These are phyloP conservation scores for Claviceps arundinis DNA, from an alignment of 2,329 filamentous ascomycete species.

Conservation along the genomic window DNA sequence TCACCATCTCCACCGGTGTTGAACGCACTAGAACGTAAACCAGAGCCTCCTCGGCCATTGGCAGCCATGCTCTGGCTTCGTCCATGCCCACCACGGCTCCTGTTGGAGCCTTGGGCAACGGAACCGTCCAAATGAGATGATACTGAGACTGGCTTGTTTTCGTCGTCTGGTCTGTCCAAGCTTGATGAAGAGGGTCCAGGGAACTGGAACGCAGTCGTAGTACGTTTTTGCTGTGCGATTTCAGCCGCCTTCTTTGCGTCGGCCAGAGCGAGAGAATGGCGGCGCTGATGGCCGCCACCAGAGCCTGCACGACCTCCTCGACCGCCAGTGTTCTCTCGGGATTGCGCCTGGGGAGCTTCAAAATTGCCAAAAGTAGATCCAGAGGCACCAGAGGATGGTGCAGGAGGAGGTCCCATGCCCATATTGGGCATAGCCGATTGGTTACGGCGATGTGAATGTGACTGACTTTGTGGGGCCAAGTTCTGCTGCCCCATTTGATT, in stretches of 20 bases:
- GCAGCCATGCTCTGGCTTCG: conserved; percentile 88
- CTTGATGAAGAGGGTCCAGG: conserved; percentile 59
- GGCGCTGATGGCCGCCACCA: conserved; percentile 72
- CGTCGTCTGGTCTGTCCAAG: conserved; percentile 45
- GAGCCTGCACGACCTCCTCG: conserved; percentile 56
- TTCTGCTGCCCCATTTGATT: conserved; percentile 62
- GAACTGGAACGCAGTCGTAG: conserved; percentile 89
- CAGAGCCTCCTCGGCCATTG: conserved; percentile 54
- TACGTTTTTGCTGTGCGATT: conserved; percentile 89
- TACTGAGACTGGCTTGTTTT: conserved; percentile 21
- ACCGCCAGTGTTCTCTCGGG: conserved; percentile 27
- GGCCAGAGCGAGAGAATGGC: conserved; percentile 85
- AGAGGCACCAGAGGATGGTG: conserved; percentile 81
- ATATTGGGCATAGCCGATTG: conserved; percentile 92
- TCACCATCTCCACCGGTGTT: conserved; percentile 44
- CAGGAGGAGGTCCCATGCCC: conserved; percentile 75
- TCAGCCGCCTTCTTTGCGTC: conserved; percentile 98
- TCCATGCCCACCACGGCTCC: conserved; percentile 48
- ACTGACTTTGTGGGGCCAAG: conserved; percentile 65
- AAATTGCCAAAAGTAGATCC: conserved; percentile 70
- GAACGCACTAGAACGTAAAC: conserved; percentile 47
- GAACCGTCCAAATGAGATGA: conserved; percentile 20
- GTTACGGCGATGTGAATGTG: conserved; percentile 86
- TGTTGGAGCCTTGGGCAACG: conserved; percentile 29
- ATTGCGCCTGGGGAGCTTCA: conserved; percentile 37